These are phyloP conservation scores for Saururus chinensis DNA, from an alignment of 164 flowering plant species.

Conservation along the genomic window DNA sequence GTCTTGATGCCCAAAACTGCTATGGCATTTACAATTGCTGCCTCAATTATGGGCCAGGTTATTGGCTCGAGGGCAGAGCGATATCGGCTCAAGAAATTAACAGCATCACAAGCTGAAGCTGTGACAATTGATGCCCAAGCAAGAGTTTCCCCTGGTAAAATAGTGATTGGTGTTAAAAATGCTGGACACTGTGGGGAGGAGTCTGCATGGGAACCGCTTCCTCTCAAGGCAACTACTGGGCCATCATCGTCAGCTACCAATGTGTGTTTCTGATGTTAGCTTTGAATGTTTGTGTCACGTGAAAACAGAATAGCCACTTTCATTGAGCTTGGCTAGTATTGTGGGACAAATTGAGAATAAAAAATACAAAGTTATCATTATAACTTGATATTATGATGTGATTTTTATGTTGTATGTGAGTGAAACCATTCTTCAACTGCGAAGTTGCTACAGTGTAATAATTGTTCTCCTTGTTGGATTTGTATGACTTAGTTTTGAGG, in stretches of 20 bases:
- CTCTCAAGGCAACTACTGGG: conserved; percentile 4
- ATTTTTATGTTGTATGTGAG: not conserved
- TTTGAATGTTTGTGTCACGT: not conserved
- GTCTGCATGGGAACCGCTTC: conserved; percentile 15
- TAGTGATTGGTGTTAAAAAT: conserved; percentile 3
- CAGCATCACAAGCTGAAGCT: conserved; percentile 1
- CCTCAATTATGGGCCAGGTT: conserved; percentile 68
- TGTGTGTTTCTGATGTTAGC: conserved; percentile 17
- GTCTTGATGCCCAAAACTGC: conserved; percentile 75
- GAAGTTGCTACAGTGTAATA: too few relatives aligned
- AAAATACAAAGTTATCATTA: too few relatives aligned
- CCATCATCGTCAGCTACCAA: conserved; percentile 11
- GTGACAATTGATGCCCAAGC: conserved; percentile 3
- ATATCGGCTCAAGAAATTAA: conserved; percentile 26
- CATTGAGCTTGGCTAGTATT: not conserved
- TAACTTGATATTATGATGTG: not conserved
- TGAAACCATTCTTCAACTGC: not conserved
- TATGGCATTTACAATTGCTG: conserved; percentile 72
- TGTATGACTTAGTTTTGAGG: too few relatives aligned
- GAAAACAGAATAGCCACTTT: not conserved
- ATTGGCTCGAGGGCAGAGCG: conserved; percentile 84
- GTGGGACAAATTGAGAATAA: not conserved
- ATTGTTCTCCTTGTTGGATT: too few relatives aligned
- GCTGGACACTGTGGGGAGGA: conserved; percentile 19
- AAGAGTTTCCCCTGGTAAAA: not conserved